phyloP scores from a whole-genome alignment of 306 rosid genomes.

The Cucurbita ficifolia region DNA sequence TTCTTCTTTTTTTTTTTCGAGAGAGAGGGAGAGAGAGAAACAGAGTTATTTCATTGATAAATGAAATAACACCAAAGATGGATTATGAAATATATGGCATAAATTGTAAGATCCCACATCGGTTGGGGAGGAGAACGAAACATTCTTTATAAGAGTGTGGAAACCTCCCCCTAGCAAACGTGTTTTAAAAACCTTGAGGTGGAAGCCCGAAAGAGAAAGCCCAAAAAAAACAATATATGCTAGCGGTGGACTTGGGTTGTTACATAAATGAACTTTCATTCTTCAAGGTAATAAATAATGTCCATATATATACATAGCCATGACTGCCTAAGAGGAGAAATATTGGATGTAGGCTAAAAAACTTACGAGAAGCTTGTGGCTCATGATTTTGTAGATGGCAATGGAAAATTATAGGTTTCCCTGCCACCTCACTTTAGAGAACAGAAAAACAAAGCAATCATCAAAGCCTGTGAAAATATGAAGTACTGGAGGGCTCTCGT shows the following conservation, averaged over 20 bases:
- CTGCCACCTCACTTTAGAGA: neutral
- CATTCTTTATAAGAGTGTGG: too few species aligned
- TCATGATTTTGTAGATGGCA: conserved; percentile 5
- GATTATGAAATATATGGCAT: neutral
- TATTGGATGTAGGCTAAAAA: neutral
- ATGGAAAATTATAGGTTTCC: conserved; percentile 6
- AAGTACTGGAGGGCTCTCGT: neutral
- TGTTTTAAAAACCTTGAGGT: too few species aligned
- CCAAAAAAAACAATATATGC: too few species aligned
- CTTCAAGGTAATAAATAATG: neutral
- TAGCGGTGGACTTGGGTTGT: too few species aligned
- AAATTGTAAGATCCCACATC: too few species aligned
- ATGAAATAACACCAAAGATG: too few species aligned
- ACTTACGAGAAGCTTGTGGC: neutral
- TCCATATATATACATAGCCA: neutral
- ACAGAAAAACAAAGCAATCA: neutral
- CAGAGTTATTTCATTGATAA: too few species aligned
- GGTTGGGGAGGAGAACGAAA: too few species aligned
- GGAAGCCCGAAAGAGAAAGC: too few species aligned
- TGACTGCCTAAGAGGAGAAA: neutral
- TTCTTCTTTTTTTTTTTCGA: too few species aligned
- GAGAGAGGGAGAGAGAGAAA: too few species aligned
- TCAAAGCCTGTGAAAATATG: neutral
- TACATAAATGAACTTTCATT: neutral
- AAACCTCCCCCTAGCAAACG: too few species aligned